Percentiles rank a stretch among this genome's conserved stretches.
phyloP scores from a whole-genome alignment of 2,329 filamentous ascomycete species.

The Cercospora janseana region DNA sequence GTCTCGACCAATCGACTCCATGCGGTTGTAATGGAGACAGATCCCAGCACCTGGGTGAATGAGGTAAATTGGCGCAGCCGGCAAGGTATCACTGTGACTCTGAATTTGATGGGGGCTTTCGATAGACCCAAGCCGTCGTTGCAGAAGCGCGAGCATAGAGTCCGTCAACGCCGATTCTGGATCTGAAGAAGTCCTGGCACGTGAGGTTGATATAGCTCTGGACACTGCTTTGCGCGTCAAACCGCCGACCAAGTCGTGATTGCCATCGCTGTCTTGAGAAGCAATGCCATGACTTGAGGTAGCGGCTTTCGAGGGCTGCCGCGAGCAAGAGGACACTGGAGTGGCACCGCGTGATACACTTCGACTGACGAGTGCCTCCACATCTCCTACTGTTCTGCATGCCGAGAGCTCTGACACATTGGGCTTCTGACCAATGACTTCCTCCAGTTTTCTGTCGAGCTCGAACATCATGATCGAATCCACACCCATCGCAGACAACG shows the following conservation, averaged over 20 bases:
- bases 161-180: background rate
- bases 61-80: constrained; percentile 6
- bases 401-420: constrained; percentile 14
- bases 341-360: constrained; percentile 1
- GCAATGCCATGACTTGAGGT: no score
- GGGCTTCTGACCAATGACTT: constrained; percentile 10
- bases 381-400: constrained; percentile 19
- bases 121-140: background rate
- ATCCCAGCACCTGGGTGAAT: constrained; percentile 14
- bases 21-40: constrained; percentile 11
- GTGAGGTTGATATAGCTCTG: no score
- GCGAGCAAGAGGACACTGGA: background rate
- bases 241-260: no score
- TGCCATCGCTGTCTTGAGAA: no score
- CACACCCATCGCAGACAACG: constrained; percentile 17
- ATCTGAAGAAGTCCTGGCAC: background rate
- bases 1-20: background rate
- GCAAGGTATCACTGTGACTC: background rate
- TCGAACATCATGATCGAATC: constrained; percentile 25
- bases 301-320: no score
- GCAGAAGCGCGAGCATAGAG: constrained; percentile 8
- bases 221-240: no score
- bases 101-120: constrained; percentile 13
- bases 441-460: constrained; percentile 16
- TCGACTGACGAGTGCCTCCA: constrained; percentile 16